Evolutionary conservation across 768 basidiomycete genomes (phyloP).

Genomic region (Phlegmacium glaucopus): DNA sequence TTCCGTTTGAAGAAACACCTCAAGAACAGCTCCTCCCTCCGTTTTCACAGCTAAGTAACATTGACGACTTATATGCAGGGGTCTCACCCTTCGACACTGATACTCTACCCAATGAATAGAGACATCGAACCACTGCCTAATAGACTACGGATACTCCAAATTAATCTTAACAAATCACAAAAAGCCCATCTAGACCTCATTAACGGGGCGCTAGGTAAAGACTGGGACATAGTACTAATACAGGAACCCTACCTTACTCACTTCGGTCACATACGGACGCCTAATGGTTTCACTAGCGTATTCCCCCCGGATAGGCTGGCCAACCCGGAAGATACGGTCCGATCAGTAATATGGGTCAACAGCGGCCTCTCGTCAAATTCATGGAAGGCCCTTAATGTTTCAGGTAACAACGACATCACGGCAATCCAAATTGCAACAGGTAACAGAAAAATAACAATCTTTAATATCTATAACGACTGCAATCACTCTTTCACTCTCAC

Average conservation of each 20-base stretch:
- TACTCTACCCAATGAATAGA: neutral
- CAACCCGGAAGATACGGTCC: neutral
- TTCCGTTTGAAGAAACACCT: too few species aligned
- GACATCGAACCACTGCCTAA: neutral
- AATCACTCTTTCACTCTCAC: too few species aligned
- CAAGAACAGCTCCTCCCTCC: too few species aligned
- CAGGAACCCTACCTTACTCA: neutral
- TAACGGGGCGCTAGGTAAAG: neutral
- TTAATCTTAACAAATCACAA: slow-evolving; percentile 1
- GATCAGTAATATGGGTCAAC: neutral
- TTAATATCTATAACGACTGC: neutral
- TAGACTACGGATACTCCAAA: neutral
- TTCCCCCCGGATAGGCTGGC: neutral
- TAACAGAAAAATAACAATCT: neutral
- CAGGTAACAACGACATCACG: neutral
- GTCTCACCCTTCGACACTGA: neutral
- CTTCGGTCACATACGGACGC: neutral
- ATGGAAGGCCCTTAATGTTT: neutral
- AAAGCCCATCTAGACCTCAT: neutral
- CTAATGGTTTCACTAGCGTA: neutral
- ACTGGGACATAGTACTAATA: too few species aligned
- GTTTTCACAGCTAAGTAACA: neutral
- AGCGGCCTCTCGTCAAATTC: neutral
- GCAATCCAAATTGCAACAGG: neutral
- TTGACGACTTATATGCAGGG: neutral